phyloP scores from a whole-genome alignment of 306 rosid genomes.

The Gillenia trifoliata region DNA sequence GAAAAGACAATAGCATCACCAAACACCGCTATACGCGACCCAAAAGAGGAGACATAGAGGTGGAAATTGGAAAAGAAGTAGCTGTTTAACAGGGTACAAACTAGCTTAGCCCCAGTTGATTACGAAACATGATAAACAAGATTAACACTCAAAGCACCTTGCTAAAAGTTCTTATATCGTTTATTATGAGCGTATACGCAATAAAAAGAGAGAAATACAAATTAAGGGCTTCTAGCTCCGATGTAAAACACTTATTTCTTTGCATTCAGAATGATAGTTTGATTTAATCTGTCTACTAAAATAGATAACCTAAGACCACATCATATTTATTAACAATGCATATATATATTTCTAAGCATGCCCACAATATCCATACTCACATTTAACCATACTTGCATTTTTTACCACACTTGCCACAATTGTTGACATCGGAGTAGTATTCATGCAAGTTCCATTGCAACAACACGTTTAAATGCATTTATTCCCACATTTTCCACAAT shows the following conservation, averaged over 20 bases:
- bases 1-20: no score
- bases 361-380: conserved; percentile 54
- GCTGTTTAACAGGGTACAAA: no score
- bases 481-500: conserved; percentile 46
- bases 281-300: neutral
- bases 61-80: no score
- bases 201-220: neutral
- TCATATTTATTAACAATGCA: neutral
- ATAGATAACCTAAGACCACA: neutral
- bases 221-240: neutral
- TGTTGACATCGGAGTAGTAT: conserved; percentile 15
- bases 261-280: neutral
- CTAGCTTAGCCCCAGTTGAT: no score
- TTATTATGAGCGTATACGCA: no score
- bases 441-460: conserved; percentile 46
- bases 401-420: conserved; percentile 63
- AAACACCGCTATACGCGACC: no score
- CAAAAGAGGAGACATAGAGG: no score
- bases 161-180: no score
- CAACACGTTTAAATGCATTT: conserved; percentile 53
- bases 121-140: no score
- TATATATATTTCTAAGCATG: conserved; percentile 28
- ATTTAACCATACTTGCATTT: conserved; percentile 40
- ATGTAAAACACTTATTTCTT: neutral
- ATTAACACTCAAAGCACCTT: no score